Evolutionary conservation across 768 basidiomycete genomes (phyloP).

Genomic region (Pisolithus orientalis): DNA sequence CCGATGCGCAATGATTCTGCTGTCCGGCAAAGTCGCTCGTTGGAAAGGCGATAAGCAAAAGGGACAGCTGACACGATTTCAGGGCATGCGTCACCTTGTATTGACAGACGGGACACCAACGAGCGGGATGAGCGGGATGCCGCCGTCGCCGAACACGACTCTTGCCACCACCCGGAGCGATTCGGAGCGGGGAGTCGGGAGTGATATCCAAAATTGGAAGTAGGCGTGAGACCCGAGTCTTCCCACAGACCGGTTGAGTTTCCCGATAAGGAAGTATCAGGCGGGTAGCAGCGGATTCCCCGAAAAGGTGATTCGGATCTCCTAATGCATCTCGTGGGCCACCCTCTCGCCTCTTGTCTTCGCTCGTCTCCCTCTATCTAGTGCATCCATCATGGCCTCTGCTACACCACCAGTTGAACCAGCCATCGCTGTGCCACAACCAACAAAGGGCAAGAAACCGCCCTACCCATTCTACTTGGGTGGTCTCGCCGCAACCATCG

Average conservation of each 20-base stretch:
- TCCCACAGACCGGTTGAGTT: not conserved
- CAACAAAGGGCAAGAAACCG: constrained; percentile 40
- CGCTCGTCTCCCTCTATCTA: not conserved
- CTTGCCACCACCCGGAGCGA: not conserved
- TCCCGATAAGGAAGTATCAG: not conserved
- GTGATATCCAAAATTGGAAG: not conserved
- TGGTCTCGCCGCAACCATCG: constrained; percentile 82
- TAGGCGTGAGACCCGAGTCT: not conserved
- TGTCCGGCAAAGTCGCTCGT: too few relatives aligned
- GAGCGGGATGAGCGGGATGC: too few relatives aligned
- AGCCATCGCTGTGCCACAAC: constrained; percentile 2
- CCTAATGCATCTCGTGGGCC: not conserved
- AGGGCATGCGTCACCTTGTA: too few relatives aligned
- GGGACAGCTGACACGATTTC: too few relatives aligned
- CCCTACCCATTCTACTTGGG: constrained; percentile 87
- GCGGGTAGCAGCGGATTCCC: not conserved
- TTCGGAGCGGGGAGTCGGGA: not conserved
- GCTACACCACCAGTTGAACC: constrained; percentile 2
- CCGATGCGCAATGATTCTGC: too few relatives aligned
- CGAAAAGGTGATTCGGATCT: not conserved
- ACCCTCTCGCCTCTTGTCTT: not conserved
- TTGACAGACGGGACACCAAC: too few relatives aligned
- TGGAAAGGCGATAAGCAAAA: too few relatives aligned
- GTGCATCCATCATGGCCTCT: constrained; percentile 12
- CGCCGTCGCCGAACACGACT: too few relatives aligned